Evolutionary conservation across 148 eudicot species (phyloP), one percentile per base, ranked within the genome.

Genomic region (Nepenthes mirabilis): DNA sequence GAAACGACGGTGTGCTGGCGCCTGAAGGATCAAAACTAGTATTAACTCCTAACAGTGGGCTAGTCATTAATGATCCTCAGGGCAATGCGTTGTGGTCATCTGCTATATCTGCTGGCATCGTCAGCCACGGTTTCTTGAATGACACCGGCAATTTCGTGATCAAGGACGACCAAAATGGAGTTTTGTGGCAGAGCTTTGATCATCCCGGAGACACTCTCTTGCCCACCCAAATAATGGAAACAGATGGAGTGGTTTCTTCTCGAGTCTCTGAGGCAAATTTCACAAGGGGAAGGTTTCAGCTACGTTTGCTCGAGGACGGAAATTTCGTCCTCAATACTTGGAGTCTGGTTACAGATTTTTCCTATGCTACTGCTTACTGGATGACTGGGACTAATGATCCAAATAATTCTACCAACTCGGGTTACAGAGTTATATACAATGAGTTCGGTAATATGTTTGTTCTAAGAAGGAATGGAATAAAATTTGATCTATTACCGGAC

Each of bases 71-170:
- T 37, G 76, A 77, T 34, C 73, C 82, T 55, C 65, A 63, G 33
- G 93, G 86, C 33, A 51, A 2, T 0, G 58, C 14, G 1, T 2
- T 79, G 1, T 80, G 81, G 85, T 66, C 43, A 1, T 47, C 77
- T 13, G 52, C 1, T 0, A 2, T 11, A 1, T 0, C 47, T 37
- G 14, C 2, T 1, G 55, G 59, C 34, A 5, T 0, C 2, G 67
- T 73, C 6, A 57, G 56, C 34, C 14, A 54, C 54, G 83, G 77
- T 36, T 47, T 53, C 23, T 48, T 83, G 77, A 75, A 67, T 60
- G 83, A 83, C 48, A 71, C 83, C 0, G 95, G 90, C 2, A 87
- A 79, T 37, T 70, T 87, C 33, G 53, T 43, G 37, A 74, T 82
- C 2, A 45, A 12, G 6, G 14, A 68, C 9, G 51, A 47, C 43